Conservation (phyloP, 164 flowering plant genomes). For the Protea cynaroides region DNA sequence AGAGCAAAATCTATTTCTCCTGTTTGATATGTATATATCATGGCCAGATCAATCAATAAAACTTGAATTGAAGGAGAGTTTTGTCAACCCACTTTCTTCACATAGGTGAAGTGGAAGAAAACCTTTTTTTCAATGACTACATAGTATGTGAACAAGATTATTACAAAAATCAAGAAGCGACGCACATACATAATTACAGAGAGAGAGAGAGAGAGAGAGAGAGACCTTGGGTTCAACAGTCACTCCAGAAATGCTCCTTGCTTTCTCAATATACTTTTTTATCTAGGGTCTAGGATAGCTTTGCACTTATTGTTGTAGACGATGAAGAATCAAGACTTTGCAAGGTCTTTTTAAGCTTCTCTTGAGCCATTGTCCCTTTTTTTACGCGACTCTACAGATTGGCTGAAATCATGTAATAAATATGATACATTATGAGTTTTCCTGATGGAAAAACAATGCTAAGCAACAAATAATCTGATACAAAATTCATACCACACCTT, state of each 20-base stretch:
- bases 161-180: no score
- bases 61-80: no score
- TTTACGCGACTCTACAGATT: constrained; percentile 83
- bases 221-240: constrained; percentile 65
- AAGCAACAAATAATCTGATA: neutral
- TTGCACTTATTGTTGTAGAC: constrained; percentile 59
- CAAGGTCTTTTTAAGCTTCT: constrained; percentile 65
- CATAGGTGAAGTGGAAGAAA: no score
- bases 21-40: no score
- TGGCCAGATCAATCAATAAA: no score
- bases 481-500: constrained; percentile 38
- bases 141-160: no score
- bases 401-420: constrained; percentile 32
- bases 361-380: constrained; percentile 78
- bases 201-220: constrained; percentile 9
- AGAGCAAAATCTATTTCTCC: no score
- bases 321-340: constrained; percentile 83
- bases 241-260: constrained; percentile 70
- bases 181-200: no score
- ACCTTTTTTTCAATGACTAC: no score
- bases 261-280: constrained; percentile 65
- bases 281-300: constrained; percentile 77
- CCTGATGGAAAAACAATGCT: no score
- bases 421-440: neutral
- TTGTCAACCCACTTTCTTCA: no score